Evolutionary conservation across 2,329 filamentous ascomycete genomes (phyloP).

Genomic region (Fusarium succisae): DNA sequence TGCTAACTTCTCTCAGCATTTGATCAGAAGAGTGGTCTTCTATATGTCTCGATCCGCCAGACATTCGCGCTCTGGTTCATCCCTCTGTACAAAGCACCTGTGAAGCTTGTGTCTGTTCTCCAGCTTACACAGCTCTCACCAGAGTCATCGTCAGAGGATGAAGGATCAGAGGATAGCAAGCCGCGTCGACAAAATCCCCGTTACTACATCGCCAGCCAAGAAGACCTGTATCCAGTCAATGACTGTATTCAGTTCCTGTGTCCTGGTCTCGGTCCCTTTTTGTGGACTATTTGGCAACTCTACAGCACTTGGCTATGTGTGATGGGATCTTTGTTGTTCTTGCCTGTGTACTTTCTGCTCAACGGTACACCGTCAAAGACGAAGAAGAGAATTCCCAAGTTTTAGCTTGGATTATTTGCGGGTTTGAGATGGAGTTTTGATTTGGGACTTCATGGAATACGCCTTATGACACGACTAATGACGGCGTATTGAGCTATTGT

Average conservation of each 20-base stretch:
- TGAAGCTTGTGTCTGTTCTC: constrained; percentile 74
- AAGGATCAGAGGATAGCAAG: constrained; percentile 18
- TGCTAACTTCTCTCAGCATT: constrained; percentile 60
- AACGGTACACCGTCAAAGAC: constrained; percentile 35
- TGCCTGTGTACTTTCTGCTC: constrained; percentile 48
- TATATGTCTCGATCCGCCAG: constrained; percentile 80
- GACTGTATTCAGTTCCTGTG: constrained; percentile 79
- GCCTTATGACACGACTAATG: constrained; percentile 16
- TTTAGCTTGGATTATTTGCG: not conserved
- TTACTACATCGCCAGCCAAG: constrained; percentile 80
- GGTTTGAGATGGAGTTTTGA: not conserved
- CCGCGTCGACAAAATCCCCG: constrained; percentile 36
- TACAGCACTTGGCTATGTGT: constrained; percentile 72
- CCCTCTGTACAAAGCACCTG: constrained; percentile 76
- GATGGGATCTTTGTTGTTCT: constrained; percentile 59
- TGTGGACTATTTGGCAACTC: constrained; percentile 69
- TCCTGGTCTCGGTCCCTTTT: constrained; percentile 64
- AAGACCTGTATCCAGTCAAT: constrained; percentile 83
- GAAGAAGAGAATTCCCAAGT: constrained; percentile 20
- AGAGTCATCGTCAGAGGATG: constrained; percentile 36
- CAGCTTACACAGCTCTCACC: constrained; percentile 61
- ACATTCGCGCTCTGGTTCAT: constrained; percentile 81
- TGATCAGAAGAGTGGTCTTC: constrained; percentile 70
- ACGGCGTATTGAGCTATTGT: constrained; percentile 3
- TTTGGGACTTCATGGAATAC: not conserved